phyloP scores from a whole-genome alignment of 208 protist genomes.

The Crithidia mellificae region DNA sequence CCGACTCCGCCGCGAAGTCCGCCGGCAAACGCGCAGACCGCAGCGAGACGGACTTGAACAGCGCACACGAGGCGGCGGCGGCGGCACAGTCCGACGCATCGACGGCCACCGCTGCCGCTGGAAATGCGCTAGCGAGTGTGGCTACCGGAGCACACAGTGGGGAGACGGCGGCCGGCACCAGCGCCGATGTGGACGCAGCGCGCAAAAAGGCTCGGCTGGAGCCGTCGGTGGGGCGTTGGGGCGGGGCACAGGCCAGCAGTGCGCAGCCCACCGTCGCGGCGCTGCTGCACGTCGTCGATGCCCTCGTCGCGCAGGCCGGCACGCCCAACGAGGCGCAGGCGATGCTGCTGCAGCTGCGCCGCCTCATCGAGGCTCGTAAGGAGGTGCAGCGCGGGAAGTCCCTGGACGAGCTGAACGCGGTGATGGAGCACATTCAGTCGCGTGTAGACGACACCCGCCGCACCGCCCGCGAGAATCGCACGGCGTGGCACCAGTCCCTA shows the following conservation, averaged over 20 bases:
- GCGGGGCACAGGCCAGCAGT: constrained; percentile 6
- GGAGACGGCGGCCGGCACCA: not conserved
- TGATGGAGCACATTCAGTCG: constrained; percentile 65
- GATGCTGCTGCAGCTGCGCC: constrained; percentile 62
- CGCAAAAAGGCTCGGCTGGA: constrained; percentile 38
- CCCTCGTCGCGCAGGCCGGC: constrained; percentile 24
- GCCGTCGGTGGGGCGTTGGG: constrained; percentile 12
- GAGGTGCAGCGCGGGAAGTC: constrained; percentile 48
- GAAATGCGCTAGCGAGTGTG: too few relatives aligned
- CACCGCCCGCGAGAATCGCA: constrained; percentile 37
- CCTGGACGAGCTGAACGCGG: constrained; percentile 44
- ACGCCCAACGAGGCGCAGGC: constrained; percentile 44
- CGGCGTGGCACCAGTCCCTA: constrained; percentile 40
- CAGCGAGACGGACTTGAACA: not conserved
- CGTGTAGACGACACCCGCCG: constrained; percentile 66
- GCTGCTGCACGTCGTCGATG: constrained; percentile 46
- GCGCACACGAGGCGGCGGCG: constrained; percentile 4
- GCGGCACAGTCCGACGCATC: not conserved
- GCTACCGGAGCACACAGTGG: too few relatives aligned
- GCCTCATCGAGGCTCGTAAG: constrained; percentile 55
- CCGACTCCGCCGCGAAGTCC: constrained; percentile 13
- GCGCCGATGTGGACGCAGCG: constrained; percentile 2
- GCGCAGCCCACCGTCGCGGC: constrained; percentile 22
- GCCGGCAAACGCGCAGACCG: not conserved
- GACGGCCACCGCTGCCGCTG: not conserved